Base-by-base conservation (phyloP, 2,329 filamentous ascomycete genomes). In the Trichoderma guizhouense region DNA sequence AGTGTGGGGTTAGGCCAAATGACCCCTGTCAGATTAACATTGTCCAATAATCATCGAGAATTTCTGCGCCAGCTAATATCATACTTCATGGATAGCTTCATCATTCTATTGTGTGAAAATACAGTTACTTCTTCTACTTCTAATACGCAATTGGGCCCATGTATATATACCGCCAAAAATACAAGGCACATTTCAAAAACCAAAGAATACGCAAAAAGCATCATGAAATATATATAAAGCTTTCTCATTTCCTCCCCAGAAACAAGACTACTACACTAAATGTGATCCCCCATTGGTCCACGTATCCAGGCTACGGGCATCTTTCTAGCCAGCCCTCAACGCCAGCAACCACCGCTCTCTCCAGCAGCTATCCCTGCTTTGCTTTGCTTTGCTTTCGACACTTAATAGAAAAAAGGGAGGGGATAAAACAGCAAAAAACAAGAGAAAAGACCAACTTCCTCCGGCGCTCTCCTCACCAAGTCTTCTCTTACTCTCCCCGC, bases 291-390 rank as follows among this genome's bases (percentile, higher is more conserved):
- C 7, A 68, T 71, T 69, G 62, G 70, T 72, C 62, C 72, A 72
- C 53, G 71, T 72, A 73, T 74, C 73, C 73, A 74, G 72, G 60
- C 63, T 34, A 58, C 24, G 62, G 21, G 43, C 53, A 74, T 71
- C 69, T 65, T 72, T 53, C 71, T 75, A 55, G 26, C 64, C 64
- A 72, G 26, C 66, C 66, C 43, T 53, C 53, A 67, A 71, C 68
- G 39, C 58, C 68, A 63, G 39, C 30, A 60, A 21, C 18, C 43
- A n/a, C 43, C n/a, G 4, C 47, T 63, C 70, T 51, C 39, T 62
- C 70, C 58, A 69, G 47, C 53, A 67, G 36, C 51, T 70, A 51
- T 30, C 26, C 55, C 32, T 26, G 28, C 55, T n/a, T 66, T 39
- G 32, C 61, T 55, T 57, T 43, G 39, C 39, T 43, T 43, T 43